Evolutionary conservation across 2,329 filamentous ascomycete genomes (phyloP).

Genomic region (Bimuria novae-zelandiae): DNA sequence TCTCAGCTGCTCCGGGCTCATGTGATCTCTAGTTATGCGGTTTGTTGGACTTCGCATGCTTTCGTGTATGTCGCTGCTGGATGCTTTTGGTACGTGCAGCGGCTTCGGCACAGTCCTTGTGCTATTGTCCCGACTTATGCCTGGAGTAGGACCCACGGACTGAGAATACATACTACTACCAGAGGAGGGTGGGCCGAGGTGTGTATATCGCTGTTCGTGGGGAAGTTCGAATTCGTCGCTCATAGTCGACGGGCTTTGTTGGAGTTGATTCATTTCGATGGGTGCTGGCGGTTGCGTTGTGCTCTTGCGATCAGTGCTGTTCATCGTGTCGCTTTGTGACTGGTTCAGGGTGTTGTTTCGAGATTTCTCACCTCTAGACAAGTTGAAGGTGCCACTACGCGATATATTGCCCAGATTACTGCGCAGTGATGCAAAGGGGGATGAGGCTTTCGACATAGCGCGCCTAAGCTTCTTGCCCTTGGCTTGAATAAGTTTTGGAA

Average conservation of each 20-base stretch:
- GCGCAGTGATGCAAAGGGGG: slow-evolving; percentile 17
- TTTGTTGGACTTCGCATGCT: slow-evolving; percentile 5
- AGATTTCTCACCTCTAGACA: background rate
- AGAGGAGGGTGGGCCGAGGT: slow-evolving; percentile 1
- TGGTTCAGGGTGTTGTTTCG: background rate
- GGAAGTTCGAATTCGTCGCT: slow-evolving; percentile 1
- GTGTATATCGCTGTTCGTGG: slow-evolving; percentile 1
- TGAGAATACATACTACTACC: slow-evolving; percentile 9
- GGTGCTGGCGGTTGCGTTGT: background rate
- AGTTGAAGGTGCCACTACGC: slow-evolving; percentile 8
- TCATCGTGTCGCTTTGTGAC: slow-evolving; percentile 5
- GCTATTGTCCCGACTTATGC: background rate
- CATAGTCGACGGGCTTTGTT: background rate
- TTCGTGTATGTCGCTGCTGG: background rate
- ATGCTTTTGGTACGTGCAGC: slow-evolving; percentile 2
- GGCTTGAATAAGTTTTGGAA: slow-evolving; percentile 31
- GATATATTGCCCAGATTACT: slow-evolving; percentile 12
- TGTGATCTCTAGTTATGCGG: slow-evolving; percentile 1
- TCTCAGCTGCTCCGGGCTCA: slow-evolving; percentile 8
- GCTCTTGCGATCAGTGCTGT: background rate
- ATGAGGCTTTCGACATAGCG: slow-evolving; percentile 25
- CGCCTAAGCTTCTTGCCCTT: slow-evolving; percentile 23
- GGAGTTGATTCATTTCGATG: background rate
- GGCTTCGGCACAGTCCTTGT: background rate
- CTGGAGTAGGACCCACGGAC: background rate